Evolutionary conservation across 805 yeast species (phyloP).

Genomic region (Wickerhamomyces bovis): DNA sequence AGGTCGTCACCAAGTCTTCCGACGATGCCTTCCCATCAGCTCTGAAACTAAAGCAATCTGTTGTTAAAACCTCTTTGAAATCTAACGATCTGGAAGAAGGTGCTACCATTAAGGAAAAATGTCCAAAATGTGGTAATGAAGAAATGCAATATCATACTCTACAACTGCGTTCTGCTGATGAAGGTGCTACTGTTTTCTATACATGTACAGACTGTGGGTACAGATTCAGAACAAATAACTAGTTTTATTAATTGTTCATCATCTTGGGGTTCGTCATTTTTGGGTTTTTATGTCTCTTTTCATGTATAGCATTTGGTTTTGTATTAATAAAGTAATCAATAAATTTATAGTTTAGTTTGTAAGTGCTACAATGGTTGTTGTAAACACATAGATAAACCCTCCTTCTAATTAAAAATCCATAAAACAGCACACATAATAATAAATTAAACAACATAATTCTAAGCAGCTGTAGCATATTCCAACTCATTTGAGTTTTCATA

Average conservation of each 20-base stretch:
- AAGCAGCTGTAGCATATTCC: constrained; percentile 49
- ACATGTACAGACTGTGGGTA: constrained; percentile 93
- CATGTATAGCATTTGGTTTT: background rate
- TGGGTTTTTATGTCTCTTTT: background rate
- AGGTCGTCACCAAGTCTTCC: constrained; percentile 82
- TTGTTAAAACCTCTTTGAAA: constrained; percentile 79
- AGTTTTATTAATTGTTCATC: background rate
- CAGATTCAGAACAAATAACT: constrained; percentile 91
- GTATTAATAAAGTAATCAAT: background rate
- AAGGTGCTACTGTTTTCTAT: constrained; percentile 98
- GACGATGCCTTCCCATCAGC: constrained; percentile 93
- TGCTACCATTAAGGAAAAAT: constrained; percentile 93
- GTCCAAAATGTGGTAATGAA: constrained; percentile 98
- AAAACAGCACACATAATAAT: constrained; percentile 2
- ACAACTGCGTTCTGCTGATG: constrained; percentile 97
- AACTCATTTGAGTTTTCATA: constrained; percentile 81
- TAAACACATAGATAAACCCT: background rate
- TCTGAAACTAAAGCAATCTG: constrained; percentile 73
- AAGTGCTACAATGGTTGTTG: background rate
- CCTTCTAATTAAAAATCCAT: background rate
- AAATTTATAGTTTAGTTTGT: background rate
- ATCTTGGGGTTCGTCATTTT: background rate
- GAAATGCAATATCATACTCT: constrained; percentile 97
- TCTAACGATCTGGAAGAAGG: constrained; percentile 85
- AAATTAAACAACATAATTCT: background rate